These are phyloP conservation scores for Suillus occidentalis DNA, from an alignment of 768 basidiomycete genomes.

Conservation along the genomic window DNA sequence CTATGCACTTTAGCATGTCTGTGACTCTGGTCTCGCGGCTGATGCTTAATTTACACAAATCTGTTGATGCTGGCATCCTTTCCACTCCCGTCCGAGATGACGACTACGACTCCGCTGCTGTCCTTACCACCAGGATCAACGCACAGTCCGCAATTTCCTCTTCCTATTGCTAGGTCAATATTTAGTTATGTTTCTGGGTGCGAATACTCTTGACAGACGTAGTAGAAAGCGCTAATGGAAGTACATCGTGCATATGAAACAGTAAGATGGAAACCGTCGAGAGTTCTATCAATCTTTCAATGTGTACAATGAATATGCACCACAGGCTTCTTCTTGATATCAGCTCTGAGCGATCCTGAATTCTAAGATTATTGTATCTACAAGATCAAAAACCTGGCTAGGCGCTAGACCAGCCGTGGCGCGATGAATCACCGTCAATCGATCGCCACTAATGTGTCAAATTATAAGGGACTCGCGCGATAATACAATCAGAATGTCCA, in stretches of 20 bases:
- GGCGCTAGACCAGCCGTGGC: too few species aligned
- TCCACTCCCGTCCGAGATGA: background rate
- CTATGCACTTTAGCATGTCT: constrained; percentile 37
- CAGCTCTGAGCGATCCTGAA: constrained; percentile 18
- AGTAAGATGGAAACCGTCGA: background rate
- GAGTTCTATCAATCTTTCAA: too few species aligned
- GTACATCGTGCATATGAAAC: background rate
- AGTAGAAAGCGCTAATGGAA: background rate
- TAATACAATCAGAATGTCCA: too few species aligned
- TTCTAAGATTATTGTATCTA: constrained; percentile 23
- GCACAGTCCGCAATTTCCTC: background rate
- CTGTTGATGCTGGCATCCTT: constrained; percentile 21
- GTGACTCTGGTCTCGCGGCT: constrained; percentile 55
- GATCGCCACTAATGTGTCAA: too few species aligned
- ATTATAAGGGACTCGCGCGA: too few species aligned
- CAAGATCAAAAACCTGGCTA: constrained; percentile 28
- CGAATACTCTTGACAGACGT: background rate
- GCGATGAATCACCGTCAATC: too few species aligned
- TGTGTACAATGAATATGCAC: too few species aligned
- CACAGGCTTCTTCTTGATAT: background rate
- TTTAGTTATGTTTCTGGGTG: background rate
- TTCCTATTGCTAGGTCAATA: background rate
- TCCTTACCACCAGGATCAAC: background rate
- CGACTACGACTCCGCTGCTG: background rate
- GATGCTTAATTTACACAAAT: constrained; percentile 54